These are phyloP conservation scores for Prillingera fragicola DNA, from an alignment of 1,284 basidiomycete species.

Conservation along the genomic window DNA sequence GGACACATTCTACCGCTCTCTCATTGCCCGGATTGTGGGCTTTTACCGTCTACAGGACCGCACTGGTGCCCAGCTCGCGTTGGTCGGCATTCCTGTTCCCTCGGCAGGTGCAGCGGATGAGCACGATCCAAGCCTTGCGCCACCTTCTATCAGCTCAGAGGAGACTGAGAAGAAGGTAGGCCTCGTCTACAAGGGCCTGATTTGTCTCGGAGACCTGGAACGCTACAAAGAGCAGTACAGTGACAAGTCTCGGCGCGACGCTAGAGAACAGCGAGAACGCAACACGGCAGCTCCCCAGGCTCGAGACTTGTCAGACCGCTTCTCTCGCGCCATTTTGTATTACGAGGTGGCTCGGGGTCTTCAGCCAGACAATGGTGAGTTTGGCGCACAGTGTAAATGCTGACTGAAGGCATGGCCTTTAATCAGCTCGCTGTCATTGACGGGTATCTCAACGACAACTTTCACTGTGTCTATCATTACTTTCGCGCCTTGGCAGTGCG, in stretches of 20 bases:
- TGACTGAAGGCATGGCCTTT: conserved; percentile 66
- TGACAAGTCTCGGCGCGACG: conserved; percentile 26
- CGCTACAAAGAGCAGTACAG: conserved; percentile 83
- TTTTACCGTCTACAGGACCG: conserved; percentile 52
- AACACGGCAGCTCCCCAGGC: conserved; percentile 3
- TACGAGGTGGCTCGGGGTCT: conserved; percentile 78
- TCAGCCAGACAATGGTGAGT: conserved; percentile 60
- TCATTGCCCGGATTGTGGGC: conserved; percentile 65
- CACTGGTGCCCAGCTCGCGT: conserved; percentile 49
- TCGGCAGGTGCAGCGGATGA: conserved; percentile 15
- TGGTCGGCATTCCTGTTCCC: conserved; percentile 55
- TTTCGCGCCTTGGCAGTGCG: conserved; percentile 85
- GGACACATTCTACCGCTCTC: conserved; percentile 76
- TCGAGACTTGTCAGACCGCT: conserved; percentile 37
- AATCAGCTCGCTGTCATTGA: conserved; percentile 93
- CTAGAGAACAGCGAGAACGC: conserved; percentile 17
- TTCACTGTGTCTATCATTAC: conserved; percentile 75
- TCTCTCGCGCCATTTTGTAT: conserved; percentile 66
- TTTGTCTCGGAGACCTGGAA: conserved; percentile 89
- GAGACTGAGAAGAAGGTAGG: conserved; percentile 61
- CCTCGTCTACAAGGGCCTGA: conserved; percentile 77
- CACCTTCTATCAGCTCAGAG: conserved; percentile 50
- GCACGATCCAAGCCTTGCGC: conserved; percentile 24
- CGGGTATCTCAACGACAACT: conserved; percentile 74
- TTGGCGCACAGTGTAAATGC: not conserved